Evolutionary conservation across 768 basidiomycete genomes (phyloP), one percentile per base, ranked within the genome.

Genomic region (Lentinula sp.): DNA sequence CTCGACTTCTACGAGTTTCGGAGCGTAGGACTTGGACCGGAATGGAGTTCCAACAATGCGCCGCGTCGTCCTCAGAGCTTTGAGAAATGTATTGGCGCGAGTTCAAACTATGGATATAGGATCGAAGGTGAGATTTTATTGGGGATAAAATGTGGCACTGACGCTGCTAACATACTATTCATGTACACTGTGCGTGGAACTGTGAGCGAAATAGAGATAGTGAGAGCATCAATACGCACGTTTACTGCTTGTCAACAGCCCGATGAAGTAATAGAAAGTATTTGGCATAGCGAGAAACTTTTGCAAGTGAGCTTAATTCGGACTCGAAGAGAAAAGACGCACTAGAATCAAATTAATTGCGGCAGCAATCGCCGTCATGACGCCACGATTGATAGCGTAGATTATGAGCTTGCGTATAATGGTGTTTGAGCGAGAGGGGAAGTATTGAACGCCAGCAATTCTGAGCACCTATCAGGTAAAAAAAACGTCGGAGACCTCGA

Each of bases 201-300:
- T 35, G 3, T 49, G n/a, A 42, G 49, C 43, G 33, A 32, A 15
- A 43, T 1, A 48, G 3, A 43, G 3, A 32, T 28, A 2, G 18
- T 15, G 28, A 45, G 33, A 6, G 33, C 13, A 15, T 4, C 13
- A 28, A 7, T 46, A 42, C 55, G 7, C 59, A 69, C 68, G 52
- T 64, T 69, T 69, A 20, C 65, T 63, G 32, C 66, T 69, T 16
- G 62, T 42, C 2, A 65, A 55, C 7, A 67, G 52, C n/a, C 65
- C 68, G n/a, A 69, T 51, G 48, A 65, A 69, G 52, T 66, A 69
- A 37, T 65, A 69, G 43, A 66, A 67, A 4, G 63, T 69, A 12
- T 59, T 54, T 16, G 66, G 68, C 15, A 60, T 42, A 9, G 62
- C 36, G 4, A 67, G 41, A 39, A 69, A 69, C 68, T 69, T 1